A percentile compares a stretch with the other conserved stretches of the same genome.
These are phyloP conservation scores for Phialocephala subalpina DNA, from an alignment of 2,329 filamentous ascomycete genomes.

Conservation along the genomic window DNA sequence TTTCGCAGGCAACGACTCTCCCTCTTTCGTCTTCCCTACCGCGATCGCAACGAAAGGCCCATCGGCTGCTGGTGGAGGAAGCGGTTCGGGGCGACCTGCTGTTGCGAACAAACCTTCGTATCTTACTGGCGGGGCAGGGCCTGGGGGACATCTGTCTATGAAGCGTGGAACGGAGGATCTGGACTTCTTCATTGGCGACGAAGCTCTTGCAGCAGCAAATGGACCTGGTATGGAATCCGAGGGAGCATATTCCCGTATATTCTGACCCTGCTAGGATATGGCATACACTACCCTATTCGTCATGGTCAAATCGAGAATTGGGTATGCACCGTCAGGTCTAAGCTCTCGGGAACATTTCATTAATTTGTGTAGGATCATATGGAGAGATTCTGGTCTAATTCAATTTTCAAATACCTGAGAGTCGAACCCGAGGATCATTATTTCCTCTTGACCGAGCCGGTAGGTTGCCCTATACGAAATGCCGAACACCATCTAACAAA, in stretches of 20 bases:
- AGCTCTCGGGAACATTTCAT: slow-evolving; percentile 17
- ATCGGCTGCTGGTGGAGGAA: slow-evolving; percentile 73
- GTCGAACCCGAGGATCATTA: slow-evolving; percentile 99
- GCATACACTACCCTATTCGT: slow-evolving; percentile 95
- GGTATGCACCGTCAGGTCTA: slow-evolving; percentile 57
- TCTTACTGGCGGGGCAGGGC: slow-evolving; percentile 87
- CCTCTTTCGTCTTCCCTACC: slow-evolving; percentile 98
- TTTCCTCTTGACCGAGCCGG: slow-evolving; percentile 96
- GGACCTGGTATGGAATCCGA: slow-evolving; percentile 72
- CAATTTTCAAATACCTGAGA: slow-evolving; percentile 98
- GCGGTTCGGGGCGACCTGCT: slow-evolving; percentile 87
- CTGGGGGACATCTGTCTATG: slow-evolving; percentile 80
- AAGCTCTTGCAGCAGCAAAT: slow-evolving; percentile 83
- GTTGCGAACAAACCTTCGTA: slow-evolving; percentile 96
- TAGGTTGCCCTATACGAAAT: slow-evolving; percentile 54
- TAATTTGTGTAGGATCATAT: slow-evolving; percentile 80
- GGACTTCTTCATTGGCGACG: slow-evolving; percentile 98
- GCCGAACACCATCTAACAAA: slow-evolving; percentile 11
- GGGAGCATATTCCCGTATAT: not conserved
- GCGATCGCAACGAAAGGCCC: slow-evolving; percentile 95
- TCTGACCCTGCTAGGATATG: slow-evolving; percentile 72
- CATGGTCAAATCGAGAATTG: slow-evolving; percentile 99
- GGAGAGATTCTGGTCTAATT: slow-evolving; percentile 99
- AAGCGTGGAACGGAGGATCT: slow-evolving; percentile 98
- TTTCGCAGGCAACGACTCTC: slow-evolving; percentile 98